Conservation (phyloP, 2,329 filamentous ascomycete genomes). For the Gnomoniopsis smithogilvyi region DNA sequence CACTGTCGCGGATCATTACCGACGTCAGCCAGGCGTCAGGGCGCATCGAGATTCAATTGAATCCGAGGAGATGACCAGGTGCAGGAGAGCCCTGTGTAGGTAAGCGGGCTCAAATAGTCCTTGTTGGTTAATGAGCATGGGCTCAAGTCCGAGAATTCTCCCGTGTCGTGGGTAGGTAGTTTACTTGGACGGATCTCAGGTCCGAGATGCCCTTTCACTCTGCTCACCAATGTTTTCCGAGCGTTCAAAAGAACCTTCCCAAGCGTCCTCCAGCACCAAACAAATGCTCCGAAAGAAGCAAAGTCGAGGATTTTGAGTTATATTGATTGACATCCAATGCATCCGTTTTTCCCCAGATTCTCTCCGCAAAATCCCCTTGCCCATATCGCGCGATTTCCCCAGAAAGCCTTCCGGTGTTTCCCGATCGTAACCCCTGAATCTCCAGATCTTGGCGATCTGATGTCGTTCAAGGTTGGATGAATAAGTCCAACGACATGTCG, state of each 20-base stretch:
- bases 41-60: neutral
- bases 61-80: neutral
- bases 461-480: neutral
- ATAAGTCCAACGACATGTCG: neutral
- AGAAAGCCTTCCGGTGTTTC: slow-evolving; percentile 15
- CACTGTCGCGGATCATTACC: slow-evolving; percentile 7
- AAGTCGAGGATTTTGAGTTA: neutral
- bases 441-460: neutral
- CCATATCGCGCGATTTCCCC: slow-evolving; percentile 14
- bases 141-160: neutral
- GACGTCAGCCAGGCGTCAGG: slow-evolving; percentile 2
- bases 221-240: neutral
- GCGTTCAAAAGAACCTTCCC: neutral
- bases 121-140: neutral
- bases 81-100: neutral
- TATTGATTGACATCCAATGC: slow-evolving; percentile 12
- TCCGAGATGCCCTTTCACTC: neutral
- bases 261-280: neutral
- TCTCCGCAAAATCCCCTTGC: slow-evolving; percentile 18
- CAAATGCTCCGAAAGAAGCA: neutral
- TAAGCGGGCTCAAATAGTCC: neutral
- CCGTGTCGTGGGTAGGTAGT: neutral
- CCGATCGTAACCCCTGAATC: slow-evolving; percentile 11
- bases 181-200: neutral
- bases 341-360: slow-evolving; percentile 18